phyloP scores from a whole-genome alignment of 2,329 filamentous ascomycete species.

The Dactylellina leptospora region DNA sequence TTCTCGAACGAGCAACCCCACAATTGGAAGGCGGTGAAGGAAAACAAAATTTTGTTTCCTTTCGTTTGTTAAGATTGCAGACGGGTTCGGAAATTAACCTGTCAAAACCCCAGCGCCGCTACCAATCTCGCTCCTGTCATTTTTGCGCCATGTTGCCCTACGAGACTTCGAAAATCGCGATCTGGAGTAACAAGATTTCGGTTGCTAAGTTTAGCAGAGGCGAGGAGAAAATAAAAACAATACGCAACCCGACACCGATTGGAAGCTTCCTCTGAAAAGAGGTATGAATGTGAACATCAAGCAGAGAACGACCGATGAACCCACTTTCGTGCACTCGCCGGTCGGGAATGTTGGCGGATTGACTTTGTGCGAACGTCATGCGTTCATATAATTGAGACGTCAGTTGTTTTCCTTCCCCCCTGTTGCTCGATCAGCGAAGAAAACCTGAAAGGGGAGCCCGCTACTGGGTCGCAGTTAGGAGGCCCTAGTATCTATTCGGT shows the following conservation, averaged over 20 bases:
- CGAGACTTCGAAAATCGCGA: conserved; percentile 3
- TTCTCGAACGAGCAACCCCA: no score
- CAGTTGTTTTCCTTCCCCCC: conserved; percentile 1
- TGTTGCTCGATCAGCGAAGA: no score
- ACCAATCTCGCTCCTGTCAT: background rate
- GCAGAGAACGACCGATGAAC: no score
- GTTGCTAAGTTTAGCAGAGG: conserved; percentile 47
- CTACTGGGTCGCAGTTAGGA: background rate
- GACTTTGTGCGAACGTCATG: conserved; percentile 1
- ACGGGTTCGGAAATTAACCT: conserved; percentile 2
- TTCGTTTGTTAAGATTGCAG: no score
- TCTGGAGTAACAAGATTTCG: conserved; percentile 4
- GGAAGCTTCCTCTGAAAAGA: no score
- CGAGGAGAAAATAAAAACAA: no score
- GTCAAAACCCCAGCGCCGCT: no score
- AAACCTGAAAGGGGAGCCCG: background rate
- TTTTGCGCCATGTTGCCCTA: conserved; percentile 10
- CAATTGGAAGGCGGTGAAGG: no score
- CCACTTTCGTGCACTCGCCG: no score
- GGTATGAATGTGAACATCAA: no score
- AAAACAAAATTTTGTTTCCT: no score
- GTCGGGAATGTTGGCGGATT: background rate
- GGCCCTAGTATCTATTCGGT: background rate
- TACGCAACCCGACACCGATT: no score
- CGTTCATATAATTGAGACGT: conserved; percentile 3